Evolutionary conservation across 2,329 filamentous ascomycete species (phyloP).

Genomic region (Fusarium multiceps): DNA sequence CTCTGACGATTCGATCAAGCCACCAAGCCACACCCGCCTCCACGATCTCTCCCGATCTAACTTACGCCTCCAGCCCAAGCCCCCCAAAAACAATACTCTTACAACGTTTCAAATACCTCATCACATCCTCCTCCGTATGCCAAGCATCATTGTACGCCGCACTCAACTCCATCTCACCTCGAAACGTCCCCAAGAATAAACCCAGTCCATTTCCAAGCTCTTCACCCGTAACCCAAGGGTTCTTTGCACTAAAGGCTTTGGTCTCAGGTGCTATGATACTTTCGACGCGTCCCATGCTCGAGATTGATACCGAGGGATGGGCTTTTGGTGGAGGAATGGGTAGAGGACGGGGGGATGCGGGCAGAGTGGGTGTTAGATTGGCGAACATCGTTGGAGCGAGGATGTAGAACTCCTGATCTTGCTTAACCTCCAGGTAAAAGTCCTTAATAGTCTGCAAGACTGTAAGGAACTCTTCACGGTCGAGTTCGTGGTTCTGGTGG

Average conservation of each 20-base stretch:
- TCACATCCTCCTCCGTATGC: slow-evolving; percentile 47
- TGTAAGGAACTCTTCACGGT: slow-evolving; percentile 37
- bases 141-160: slow-evolving; percentile 58
- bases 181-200: slow-evolving; percentile 56
- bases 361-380: slow-evolving; percentile 20
- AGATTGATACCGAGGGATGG: slow-evolving; percentile 47
- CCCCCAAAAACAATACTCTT: slow-evolving; percentile 7
- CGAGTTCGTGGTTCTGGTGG: rapidly evolving
- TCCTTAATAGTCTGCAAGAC: slow-evolving; percentile 42
- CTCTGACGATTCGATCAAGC: not conserved
- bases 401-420: slow-evolving; percentile 48
- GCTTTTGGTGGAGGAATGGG: slow-evolving; percentile 45
- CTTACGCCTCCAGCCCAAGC: not conserved
- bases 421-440: slow-evolving; percentile 47
- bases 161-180: slow-evolving; percentile 52
- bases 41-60: not conserved
- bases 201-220: slow-evolving; percentile 54
- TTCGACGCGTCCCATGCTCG: slow-evolving; percentile 53
- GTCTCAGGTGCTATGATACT: slow-evolving; percentile 45
- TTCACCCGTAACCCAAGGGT: slow-evolving; percentile 59
- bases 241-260: slow-evolving; percentile 45
- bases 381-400: slow-evolving; percentile 44
- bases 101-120: slow-evolving; percentile 41
- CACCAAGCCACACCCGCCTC: not conserved
- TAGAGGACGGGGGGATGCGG: not conserved